Evolutionary conservation across 345 rosid species (phyloP).

Genomic region (Camelina hispida): DNA sequence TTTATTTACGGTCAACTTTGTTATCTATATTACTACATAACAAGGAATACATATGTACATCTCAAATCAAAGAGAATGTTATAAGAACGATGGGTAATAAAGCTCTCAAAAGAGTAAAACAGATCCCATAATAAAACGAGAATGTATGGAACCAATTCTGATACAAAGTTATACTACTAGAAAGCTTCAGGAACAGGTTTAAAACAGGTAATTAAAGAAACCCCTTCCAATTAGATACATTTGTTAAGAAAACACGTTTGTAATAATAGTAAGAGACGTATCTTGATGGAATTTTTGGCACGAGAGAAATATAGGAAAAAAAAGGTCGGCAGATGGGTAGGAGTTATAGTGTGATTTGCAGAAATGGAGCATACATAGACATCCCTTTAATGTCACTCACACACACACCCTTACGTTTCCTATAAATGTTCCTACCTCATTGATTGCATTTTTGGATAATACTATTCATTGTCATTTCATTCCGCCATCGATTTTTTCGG

Average conservation of each 20-base stretch:
- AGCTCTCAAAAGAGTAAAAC: no score
- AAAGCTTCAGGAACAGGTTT: not conserved
- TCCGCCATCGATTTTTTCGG: not conserved
- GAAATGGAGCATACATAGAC: not conserved
- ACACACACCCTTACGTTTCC: not conserved
- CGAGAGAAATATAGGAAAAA: not conserved
- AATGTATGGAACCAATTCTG: no score
- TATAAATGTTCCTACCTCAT: constrained; percentile 14
- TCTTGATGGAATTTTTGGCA: not conserved
- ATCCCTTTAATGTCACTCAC: constrained; percentile 14
- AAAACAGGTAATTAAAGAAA: not conserved
- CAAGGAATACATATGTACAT: no score
- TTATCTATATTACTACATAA: no score
- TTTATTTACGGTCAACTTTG: no score
- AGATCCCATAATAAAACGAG: no score
- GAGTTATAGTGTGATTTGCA: constrained; percentile 17
- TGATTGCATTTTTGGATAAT: constrained; percentile 9
- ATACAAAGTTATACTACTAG: no score
- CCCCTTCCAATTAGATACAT: not conserved
- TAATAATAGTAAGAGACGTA: not conserved
- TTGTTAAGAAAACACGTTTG: not conserved
- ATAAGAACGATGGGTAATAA: no score
- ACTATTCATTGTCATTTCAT: not conserved
- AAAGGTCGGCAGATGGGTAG: constrained; percentile 12
- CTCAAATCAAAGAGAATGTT: no score